Base-by-base conservation (phyloP, 2,329 filamentous ascomycete species). In the Neonectria ditissima region DNA sequence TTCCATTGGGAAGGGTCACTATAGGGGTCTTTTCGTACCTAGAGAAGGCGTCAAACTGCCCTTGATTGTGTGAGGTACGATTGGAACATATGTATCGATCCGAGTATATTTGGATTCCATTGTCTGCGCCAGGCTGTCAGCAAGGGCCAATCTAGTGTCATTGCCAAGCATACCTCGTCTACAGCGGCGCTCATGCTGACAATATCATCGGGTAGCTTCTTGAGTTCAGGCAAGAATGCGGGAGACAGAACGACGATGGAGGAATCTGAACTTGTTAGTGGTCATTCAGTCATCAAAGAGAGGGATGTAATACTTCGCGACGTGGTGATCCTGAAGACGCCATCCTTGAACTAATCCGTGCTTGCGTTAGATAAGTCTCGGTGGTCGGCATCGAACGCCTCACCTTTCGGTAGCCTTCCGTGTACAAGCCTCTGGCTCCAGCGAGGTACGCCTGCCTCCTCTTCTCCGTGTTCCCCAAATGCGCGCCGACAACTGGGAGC, bases 41-140 rank as follows among this genome's bases (percentile, higher is more conserved):
- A 81, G 72, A 0, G 74, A 66, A 0, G 78, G 78, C 0, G 79
- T 81, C 20, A 81, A 63, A 44, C 62, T 70, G 2, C 65, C 66
- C 58, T 76, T 79, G 59, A 81, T 62, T 0, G 73, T 73, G 62
- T 76, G 69, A 0, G 74, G 60, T 20, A 79, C 43, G n/a, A 71
- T 55, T 13, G 63, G 65, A 9, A 73, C 59, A 5, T 73, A 69
- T 7, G 68, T 63, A 0, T 70, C 51, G 18, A 80, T 55, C 32
- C 70, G 68, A n/a, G 77, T 79, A 67, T 80, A 79, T 60, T 78
- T 76, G 8, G 70, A 43, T 20, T 77, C 72, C 71, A 79, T 71
- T 2, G 55, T 59, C 73, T 79, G 37, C 4, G 48, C n/a, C 13
- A 48, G 14, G 47, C 45, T 24, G 53, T 56, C 6, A 47, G 55